Evolutionary conservation across 73 alveolate species (phyloP).

Genomic region (Paramecium tetraurelia): DNA sequence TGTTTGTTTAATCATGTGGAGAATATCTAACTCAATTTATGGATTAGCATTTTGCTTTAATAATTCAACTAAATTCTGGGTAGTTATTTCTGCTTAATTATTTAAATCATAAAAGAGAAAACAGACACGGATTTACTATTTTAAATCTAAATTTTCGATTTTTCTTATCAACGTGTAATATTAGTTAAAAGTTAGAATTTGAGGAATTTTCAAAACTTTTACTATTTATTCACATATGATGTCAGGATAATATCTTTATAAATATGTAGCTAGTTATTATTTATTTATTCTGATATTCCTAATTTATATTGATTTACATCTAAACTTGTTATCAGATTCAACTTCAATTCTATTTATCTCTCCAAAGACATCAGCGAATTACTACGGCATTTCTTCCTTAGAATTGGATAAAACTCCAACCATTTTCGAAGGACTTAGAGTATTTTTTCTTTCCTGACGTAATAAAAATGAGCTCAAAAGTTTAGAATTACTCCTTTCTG

Average conservation of each 20-base stretch:
- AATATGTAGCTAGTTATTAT: neutral
- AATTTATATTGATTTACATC: neutral
- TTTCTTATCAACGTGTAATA: neutral
- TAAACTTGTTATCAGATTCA: neutral
- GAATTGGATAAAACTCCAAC: neutral
- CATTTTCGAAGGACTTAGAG: neutral
- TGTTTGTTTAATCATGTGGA: constrained; percentile 16
- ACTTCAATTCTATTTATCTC: neutral
- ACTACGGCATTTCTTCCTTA: neutral
- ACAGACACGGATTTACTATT: neutral
- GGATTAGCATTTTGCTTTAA: neutral
- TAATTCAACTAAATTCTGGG: neutral
- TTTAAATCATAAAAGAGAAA: constrained; percentile 1
- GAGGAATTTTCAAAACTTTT: neutral
- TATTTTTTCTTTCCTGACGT: neutral
- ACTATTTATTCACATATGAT: neutral
- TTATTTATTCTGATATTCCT: neutral
- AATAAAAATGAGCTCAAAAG: neutral
- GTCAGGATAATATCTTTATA: neutral
- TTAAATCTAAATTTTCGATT: neutral
- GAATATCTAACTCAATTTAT: constrained; percentile 9
- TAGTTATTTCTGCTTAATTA: constrained; percentile 24
- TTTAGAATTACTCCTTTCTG: constrained; percentile 33
- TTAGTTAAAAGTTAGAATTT: neutral
- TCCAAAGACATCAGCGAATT: neutral